Evolutionary conservation across 495 filamentous ascomycete genomes (phyloP), one percentile per base, ranked within the genome.

Genomic region (Neurospora hispaniola): DNA sequence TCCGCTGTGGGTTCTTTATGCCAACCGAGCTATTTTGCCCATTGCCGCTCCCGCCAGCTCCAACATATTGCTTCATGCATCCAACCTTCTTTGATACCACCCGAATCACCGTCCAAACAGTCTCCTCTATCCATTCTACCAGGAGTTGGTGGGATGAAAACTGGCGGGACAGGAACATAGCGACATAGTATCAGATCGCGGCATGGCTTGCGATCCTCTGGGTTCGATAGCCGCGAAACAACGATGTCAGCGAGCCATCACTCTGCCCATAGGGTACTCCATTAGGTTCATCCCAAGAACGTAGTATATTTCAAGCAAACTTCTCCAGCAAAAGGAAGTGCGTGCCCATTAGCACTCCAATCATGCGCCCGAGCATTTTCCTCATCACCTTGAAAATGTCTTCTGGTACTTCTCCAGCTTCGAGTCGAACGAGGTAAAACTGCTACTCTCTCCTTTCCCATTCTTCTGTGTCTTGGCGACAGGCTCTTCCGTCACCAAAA

Each of bases 401-500:
- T 62, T 62, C 42, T 73, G 72, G 48, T 72, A 72, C 54, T 69
- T 2, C 10, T 59, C 42, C 66, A 73, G 40, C 68, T 73, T 70
- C 27, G 69, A 35, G 38, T 73, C 72, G 48, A 73, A 70, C 9
- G 66, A 42, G 27, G 41, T 38, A 43, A 73, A 70, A 35, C 23
- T 62, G 23, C 54, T 62, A 39, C 6, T n/a, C 16, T 31, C 27
- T 66, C 31, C 54, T 6, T 62, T 66, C n/a, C 42, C 18, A 3
- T 42, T 46, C 43, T 31, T 42, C 35, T 20, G 20, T 23, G 66
- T 6, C 62, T 31, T 35, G 10, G 31, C 38, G 62, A 35, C 54
- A 3, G 54, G 54, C 54, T 73, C 72, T 18, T 74, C 76, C 39
- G 74, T 74, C 9, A 77, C 76, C 35, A 77, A 40, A 16, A 78